Percentiles rank a stretch among this genome's conserved stretches.
These are phyloP conservation scores for Rhizopus arrhizus DNA, from an alignment of 371 early-diverging fungal species.

Conservation along the genomic window DNA sequence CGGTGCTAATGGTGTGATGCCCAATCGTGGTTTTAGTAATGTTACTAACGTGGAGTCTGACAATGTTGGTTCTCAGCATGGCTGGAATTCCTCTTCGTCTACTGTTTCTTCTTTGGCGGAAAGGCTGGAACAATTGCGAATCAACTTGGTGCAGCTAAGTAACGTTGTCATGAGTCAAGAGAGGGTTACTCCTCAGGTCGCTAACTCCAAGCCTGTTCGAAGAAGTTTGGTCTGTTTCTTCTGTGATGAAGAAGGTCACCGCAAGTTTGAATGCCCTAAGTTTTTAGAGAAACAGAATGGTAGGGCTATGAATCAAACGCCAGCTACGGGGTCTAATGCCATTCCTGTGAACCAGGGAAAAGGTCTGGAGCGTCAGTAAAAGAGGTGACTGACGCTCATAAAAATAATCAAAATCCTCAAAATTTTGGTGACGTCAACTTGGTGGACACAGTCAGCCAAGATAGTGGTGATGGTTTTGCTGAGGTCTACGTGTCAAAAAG, in stretches of 20 bases:
- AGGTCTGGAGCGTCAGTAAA: constrained; percentile 6
- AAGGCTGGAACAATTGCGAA: constrained; percentile 10
- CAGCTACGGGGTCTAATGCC: background rate
- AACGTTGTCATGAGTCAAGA: background rate
- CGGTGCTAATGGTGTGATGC: background rate
- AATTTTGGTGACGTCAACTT: background rate
- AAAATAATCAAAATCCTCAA: constrained; percentile 8
- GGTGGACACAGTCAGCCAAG: background rate
- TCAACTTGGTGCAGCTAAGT: constrained; percentile 4
- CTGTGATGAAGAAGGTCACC: constrained; percentile 6
- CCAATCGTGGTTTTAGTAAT: background rate
- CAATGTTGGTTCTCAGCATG: background rate
- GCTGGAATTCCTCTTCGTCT: background rate
- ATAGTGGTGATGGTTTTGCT: background rate
- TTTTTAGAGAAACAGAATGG: background rate
- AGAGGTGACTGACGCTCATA: constrained; percentile 1
- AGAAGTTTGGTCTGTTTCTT: background rate
- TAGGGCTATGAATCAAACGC: background rate
- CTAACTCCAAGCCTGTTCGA: background rate
- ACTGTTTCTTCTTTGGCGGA: constrained; percentile 5
- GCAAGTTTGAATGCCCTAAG: background rate
- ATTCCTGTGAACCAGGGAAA: constrained; percentile 8
- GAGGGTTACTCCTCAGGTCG: no score
- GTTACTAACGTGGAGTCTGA: background rate
- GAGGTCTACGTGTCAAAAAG: constrained; percentile 2